Evolutionary conservation across 768 basidiomycete species (phyloP).

Genomic region (Termitomyces titanicus): DNA sequence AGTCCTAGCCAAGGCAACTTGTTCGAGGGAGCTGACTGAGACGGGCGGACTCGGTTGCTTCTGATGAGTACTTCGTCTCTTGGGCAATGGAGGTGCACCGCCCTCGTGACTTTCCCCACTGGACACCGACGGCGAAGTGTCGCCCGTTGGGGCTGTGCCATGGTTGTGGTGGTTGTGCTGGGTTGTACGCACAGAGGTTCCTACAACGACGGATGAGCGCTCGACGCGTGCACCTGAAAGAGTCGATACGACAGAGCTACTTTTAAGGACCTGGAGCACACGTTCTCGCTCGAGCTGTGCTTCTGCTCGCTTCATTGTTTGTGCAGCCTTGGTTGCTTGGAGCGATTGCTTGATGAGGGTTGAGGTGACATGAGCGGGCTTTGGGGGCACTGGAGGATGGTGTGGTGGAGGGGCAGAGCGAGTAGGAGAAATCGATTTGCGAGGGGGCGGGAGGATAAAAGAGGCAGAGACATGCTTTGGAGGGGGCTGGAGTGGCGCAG

Average conservation of each 20-base stretch:
- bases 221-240: constrained; percentile 26
- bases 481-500: constrained; percentile 23
- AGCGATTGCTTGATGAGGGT: constrained; percentile 71
- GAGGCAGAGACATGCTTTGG: constrained; percentile 31
- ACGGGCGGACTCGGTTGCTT: constrained; percentile 35
- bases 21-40: constrained; percentile 42
- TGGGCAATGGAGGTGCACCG: constrained; percentile 26
- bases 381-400: constrained; percentile 28
- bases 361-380: constrained; percentile 52
- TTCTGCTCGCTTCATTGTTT: constrained; percentile 67
- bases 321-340: constrained; percentile 68
- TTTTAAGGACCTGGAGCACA: constrained; percentile 68
- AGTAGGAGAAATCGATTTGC: constrained; percentile 17
- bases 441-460: constrained; percentile 14
- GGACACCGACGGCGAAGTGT: constrained; percentile 5
- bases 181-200: constrained; percentile 26
- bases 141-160: neutral
- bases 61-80: constrained; percentile 20
- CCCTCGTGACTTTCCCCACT: constrained; percentile 5
- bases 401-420: constrained; percentile 13
- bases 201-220: constrained; percentile 32
- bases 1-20: constrained; percentile 37
- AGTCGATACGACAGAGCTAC: constrained; percentile 38
- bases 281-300: constrained; percentile 66
- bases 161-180: constrained; percentile 12